Base-by-base conservation (phyloP, 2,329 filamentous ascomycete species). In the Knufia petricola region DNA sequence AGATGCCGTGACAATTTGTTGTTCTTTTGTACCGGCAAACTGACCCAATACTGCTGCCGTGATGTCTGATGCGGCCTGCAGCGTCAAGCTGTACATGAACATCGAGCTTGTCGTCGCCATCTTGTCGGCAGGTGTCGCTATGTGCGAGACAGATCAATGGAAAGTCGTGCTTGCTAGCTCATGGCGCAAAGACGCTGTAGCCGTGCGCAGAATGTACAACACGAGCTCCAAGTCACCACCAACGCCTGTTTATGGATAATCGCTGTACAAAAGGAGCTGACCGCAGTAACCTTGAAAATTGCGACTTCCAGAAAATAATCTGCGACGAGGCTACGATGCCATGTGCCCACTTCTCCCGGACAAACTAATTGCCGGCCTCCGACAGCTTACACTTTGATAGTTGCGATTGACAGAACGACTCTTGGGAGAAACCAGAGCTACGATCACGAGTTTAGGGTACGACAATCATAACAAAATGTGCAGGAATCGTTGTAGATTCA, bases 71-170 rank as follows among this genome's bases (percentile, higher is more conserved):
- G 92, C 87, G 59, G 87, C 84, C 70, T 95, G 88, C 63, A 99
- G 83, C 59, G 92, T 96, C 72, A 98, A 77, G 62, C 87, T 92
- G 73, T 98, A 98, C 72, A 98, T 82, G 68, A 95, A 95, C 87
- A 95, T 94, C 67, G 90, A 90, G 58, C 89, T 95, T 53, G 90
- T 95, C 66, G 89, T 94, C 73, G 92, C 90, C 92, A 96, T 96
- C 65, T 51, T 74, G 70, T 66, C 24, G 7, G 10, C 6, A 6
- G 13, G 7, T 6, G 6, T 17, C 10, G 32, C 6, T 36, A 8
- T n/a, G 6, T 6, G 6, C 15, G 32, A 36, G 32, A 6, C 15
- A 4, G 32, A n/a, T 36, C 15, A n/a, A 36, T 28, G 26, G 12
- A 12, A 6, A n/a, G 15, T n/a, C 15, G 32, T 36, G 4, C 4